Percentiles rank a stretch among this genome's conserved stretches.
Conservation (phyloP, 768 basidiomycete species). For the Xanthoconium stramineum region DNA sequence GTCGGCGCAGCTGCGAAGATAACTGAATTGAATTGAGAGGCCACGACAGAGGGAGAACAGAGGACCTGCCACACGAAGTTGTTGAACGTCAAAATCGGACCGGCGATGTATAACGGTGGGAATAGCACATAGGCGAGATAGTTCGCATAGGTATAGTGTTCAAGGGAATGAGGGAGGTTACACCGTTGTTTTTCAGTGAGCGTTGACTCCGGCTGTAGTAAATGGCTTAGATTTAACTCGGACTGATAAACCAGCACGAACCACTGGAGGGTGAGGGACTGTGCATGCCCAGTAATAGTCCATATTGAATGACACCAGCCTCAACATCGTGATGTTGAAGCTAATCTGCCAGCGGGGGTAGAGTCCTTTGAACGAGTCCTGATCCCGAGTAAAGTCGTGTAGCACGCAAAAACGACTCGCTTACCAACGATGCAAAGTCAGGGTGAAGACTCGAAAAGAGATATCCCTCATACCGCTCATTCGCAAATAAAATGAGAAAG, state of each 20-base stretch:
- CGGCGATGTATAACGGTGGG: conserved; percentile 91
- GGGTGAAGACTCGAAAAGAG: conserved; percentile 55
- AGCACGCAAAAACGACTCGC: conserved; percentile 22
- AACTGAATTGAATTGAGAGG: neutral
- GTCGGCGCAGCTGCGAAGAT: conserved; percentile 54
- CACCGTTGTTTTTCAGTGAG: conserved; percentile 62
- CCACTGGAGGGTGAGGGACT: conserved; percentile 38
- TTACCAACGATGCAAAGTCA: conserved; percentile 57
- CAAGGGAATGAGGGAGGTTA: conserved; percentile 48
- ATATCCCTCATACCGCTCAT: conserved; percentile 76
- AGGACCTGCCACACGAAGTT: conserved; percentile 92
- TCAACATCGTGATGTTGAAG: conserved; percentile 96
- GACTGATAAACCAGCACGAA: conserved; percentile 23
- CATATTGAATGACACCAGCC: conserved; percentile 89
- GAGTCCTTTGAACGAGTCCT: conserved; percentile 70
- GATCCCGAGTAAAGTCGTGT: conserved; percentile 6
- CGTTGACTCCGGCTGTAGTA: conserved; percentile 25
- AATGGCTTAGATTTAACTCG: conserved; percentile 3
- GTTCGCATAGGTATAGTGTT: conserved; percentile 63
- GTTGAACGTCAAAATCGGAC: conserved; percentile 95
- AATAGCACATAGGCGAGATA: conserved; percentile 88
- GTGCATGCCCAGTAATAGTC: conserved; percentile 85
- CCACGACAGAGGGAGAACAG: neutral
- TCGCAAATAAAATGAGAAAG: conserved; percentile 65
- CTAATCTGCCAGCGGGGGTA: conserved; percentile 91